phyloP scores from a whole-genome alignment of 208 protist species.

The Trypanosoma melophagium region DNA sequence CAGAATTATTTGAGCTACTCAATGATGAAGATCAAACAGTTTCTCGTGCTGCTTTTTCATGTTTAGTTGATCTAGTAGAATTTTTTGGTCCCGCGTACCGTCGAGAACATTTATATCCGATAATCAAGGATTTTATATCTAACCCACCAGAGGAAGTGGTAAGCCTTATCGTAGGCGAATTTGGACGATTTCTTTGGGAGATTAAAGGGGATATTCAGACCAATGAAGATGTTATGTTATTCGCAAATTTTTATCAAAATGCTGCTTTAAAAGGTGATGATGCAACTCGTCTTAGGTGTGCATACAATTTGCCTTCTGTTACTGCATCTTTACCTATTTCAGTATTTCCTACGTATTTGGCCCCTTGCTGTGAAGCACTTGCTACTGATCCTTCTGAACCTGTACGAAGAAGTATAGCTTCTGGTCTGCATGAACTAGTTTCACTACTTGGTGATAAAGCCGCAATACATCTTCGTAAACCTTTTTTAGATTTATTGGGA shows the following conservation, averaged over 20 bases:
- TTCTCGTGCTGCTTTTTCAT: slow-evolving; percentile 82
- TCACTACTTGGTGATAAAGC: slow-evolving; percentile 65
- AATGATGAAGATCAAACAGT: slow-evolving; percentile 88
- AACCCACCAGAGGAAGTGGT: slow-evolving; percentile 84
- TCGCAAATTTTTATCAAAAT: slow-evolving; percentile 78
- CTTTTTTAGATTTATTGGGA: slow-evolving; percentile 65
- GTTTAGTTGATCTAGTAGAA: slow-evolving; percentile 88
- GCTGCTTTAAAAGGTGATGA: slow-evolving; percentile 59
- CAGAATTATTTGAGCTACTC: slow-evolving; percentile 89
- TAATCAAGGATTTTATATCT: slow-evolving; percentile 86
- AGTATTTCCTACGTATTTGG: slow-evolving; percentile 70
- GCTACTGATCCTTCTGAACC: slow-evolving; percentile 50
- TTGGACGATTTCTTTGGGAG: slow-evolving; percentile 83
- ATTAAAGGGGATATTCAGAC: slow-evolving; percentile 83
- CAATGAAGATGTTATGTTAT: slow-evolving; percentile 79
- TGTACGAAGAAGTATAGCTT: slow-evolving; percentile 68
- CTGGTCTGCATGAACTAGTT: slow-evolving; percentile 86
- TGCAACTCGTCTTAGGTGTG: slow-evolving; percentile 70
- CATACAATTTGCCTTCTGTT: slow-evolving; percentile 90
- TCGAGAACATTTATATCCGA: slow-evolving; percentile 81
- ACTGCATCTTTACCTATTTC: slow-evolving; percentile 73
- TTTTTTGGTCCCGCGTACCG: slow-evolving; percentile 87
- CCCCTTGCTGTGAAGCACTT: slow-evolving; percentile 57
- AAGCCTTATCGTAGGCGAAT: slow-evolving; percentile 79
- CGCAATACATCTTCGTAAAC: slow-evolving; percentile 53